Conservation (phyloP, 257 asterid genomes). For the Ocimum tenuiflorum region DNA sequence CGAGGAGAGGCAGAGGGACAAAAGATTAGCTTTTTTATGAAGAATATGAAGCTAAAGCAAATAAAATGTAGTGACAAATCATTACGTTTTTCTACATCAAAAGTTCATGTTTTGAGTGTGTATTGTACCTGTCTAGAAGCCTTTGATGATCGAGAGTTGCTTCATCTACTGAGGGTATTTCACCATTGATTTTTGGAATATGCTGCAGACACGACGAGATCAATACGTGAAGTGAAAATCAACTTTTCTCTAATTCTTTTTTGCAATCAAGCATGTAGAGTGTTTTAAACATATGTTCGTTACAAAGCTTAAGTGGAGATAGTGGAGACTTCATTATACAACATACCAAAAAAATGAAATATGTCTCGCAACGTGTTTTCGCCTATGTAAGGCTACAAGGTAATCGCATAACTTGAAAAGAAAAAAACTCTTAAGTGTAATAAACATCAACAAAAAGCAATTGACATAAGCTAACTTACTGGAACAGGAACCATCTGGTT, state of each 20-base stretch:
- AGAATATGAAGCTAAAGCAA: constrained; percentile 1
- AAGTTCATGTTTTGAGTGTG: too few species aligned
- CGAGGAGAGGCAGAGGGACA: not conserved
- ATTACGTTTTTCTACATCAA: too few species aligned
- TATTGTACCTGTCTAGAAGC: constrained; percentile 75
- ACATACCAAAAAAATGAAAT: too few species aligned
- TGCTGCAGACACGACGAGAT: constrained; percentile 56
- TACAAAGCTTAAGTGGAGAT: too few species aligned
- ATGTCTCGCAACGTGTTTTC: too few species aligned
- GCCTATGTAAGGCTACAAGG: too few species aligned
- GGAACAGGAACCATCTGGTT: constrained; percentile 88
- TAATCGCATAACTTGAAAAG: too few species aligned
- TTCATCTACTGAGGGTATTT: constrained; percentile 82
- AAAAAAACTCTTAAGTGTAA: too few species aligned
- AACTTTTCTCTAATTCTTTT: too few species aligned
- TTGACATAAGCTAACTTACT: constrained; percentile 35
- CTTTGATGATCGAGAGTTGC: constrained; percentile 93
- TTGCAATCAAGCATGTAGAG: not conserved
- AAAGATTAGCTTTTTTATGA: not conserved
- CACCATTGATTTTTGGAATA: constrained; percentile 87
- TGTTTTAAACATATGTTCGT: not conserved
- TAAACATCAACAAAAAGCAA: too few species aligned
- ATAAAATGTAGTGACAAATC: not conserved
- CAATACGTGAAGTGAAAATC: not conserved
- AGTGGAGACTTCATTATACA: too few species aligned